phyloP scores from a whole-genome alignment of 2,329 filamentous ascomycete species.

The Penicillium sp. region DNA sequence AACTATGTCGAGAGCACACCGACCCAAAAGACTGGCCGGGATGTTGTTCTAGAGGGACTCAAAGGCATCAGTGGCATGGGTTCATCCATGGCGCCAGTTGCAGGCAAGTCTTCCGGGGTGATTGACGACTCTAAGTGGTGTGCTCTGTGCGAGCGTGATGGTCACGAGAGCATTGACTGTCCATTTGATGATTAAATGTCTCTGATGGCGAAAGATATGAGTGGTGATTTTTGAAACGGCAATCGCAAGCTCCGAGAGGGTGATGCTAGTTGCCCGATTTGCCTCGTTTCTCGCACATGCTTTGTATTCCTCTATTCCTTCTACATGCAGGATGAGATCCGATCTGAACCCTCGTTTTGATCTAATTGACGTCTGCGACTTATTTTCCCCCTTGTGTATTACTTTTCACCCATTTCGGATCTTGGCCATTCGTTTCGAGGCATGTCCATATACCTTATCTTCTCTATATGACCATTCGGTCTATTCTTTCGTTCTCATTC shows the following conservation, averaged over 20 bases:
- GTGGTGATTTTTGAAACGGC: constrained; percentile 7
- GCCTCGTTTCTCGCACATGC: constrained; percentile 23
- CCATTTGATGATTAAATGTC: constrained; percentile 73
- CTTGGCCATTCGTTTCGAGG: constrained; percentile 9
- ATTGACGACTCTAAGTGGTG: constrained; percentile 91
- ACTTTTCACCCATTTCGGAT: constrained; percentile 12
- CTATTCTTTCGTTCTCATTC: constrained; percentile 2
- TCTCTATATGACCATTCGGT: constrained; percentile 1
- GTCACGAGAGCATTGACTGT: constrained; percentile 92
- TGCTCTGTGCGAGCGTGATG: constrained; percentile 90
- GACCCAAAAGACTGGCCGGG: constrained; percentile 37
- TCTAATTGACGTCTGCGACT: constrained; percentile 1
- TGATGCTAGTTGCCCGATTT: constrained; percentile 8
- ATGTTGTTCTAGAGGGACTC: constrained; percentile 40
- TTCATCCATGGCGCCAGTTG: constrained; percentile 55
- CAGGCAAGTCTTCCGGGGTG: constrained; percentile 70
- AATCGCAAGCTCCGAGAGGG: constrained; percentile 4
- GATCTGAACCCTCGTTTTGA: constrained; percentile 4
- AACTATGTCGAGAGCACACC: constrained; percentile 17
- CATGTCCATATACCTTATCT: constrained; percentile 14
- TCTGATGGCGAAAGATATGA: constrained; percentile 10
- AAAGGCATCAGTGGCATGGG: constrained; percentile 38
- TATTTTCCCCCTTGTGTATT: constrained; percentile 13
- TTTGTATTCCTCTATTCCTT: constrained; percentile 12
- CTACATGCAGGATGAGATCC: constrained; percentile 6